Conservation (phyloP, 345 rosid genomes). For the Eucalyptus paniculata region DNA sequence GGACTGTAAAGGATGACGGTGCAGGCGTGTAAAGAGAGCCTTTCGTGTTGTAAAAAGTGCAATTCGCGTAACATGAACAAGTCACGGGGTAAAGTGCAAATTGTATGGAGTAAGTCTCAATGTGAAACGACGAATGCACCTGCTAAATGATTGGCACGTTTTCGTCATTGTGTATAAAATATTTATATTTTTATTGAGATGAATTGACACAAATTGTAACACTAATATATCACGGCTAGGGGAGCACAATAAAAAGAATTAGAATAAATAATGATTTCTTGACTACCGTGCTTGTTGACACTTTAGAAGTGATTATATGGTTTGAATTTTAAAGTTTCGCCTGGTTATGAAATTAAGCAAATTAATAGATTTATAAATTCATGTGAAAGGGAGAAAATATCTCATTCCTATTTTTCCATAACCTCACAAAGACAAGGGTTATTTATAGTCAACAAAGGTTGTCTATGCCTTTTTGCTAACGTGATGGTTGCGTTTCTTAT, state of each 20-base stretch:
- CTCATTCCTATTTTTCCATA: not conserved
- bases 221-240: not conserved
- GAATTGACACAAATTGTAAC: not conserved
- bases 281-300: not conserved
- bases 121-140: not conserved
- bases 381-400: not conserved
- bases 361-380: not conserved
- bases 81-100: not conserved
- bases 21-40: not conserved
- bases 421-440: too few relatives aligned
- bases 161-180: not conserved
- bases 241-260: not conserved
- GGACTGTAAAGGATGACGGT: not conserved
- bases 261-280: not conserved
- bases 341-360: not conserved
- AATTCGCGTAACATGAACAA: not conserved
- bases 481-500: fast-evolving
- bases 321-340: not conserved
- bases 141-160: not conserved
- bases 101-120: not conserved
- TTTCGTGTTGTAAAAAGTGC: not conserved
- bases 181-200: not conserved
- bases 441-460: fast-evolving
- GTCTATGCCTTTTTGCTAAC: fast-evolving
- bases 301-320: not conserved